A percentile compares a stretch with the other conserved stretches of the same genome.
phyloP scores from a whole-genome alignment of 371 early-diverging fungal genomes.

The Conidiobolus coronatus region DNA sequence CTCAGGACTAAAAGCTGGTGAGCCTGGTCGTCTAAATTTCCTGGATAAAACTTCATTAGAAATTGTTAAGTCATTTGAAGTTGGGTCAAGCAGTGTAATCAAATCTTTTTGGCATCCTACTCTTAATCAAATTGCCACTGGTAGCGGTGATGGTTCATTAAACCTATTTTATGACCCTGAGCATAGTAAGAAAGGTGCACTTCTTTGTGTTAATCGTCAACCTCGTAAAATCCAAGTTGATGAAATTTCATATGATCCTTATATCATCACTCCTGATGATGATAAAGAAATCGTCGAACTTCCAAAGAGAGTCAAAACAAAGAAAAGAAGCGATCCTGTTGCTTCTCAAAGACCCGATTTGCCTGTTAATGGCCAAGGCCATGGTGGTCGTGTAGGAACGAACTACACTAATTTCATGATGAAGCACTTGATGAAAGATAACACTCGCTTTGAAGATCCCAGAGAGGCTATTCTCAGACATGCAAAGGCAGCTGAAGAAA shows the following conservation, averaged over 20 bases:
- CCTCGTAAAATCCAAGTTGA: constrained; percentile 39
- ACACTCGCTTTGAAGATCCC: constrained; percentile 72
- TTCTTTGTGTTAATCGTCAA: constrained; percentile 33
- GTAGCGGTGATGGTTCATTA: constrained; percentile 50
- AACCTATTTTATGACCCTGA: constrained; percentile 55
- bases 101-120: constrained; percentile 65
- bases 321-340: constrained; percentile 46
- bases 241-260: constrained; percentile 35
- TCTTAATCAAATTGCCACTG: constrained; percentile 67
- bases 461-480: constrained; percentile 80
- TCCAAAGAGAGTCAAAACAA: constrained; percentile 47
- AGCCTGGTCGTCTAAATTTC: constrained; percentile 38
- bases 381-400: constrained; percentile 58
- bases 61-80: constrained; percentile 10
- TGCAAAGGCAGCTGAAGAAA: constrained; percentile 51
- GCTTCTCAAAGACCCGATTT: constrained; percentile 49
- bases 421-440: constrained; percentile 61
- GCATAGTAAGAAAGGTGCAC: constrained; percentile 49
- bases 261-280: constrained; percentile 71
- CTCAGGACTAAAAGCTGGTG: constrained; percentile 14
- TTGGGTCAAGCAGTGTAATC: constrained; percentile 40
- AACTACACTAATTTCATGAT: constrained; percentile 66
- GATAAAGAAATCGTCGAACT: too few species aligned
- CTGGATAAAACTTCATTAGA: constrained; percentile 43
- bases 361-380: constrained; percentile 62